Evolutionary conservation across 2,329 filamentous ascomycete genomes (phyloP).

Genomic region (Aaosphaeria pasadenensis): DNA sequence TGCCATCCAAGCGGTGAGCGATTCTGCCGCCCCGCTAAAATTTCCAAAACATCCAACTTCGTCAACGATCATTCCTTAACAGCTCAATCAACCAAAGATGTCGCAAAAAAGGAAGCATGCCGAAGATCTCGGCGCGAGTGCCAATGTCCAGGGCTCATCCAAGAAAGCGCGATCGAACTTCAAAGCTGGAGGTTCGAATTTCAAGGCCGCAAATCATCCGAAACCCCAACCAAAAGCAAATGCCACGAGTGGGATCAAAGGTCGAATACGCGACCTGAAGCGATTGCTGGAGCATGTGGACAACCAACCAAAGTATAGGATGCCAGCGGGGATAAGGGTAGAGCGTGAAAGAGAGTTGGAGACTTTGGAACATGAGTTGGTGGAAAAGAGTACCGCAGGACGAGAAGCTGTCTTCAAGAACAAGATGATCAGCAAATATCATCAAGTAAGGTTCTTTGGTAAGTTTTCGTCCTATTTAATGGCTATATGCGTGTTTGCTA

Average conservation of each 20-base stretch:
- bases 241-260: constrained; percentile 62
- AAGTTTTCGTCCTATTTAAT: constrained; percentile 21
- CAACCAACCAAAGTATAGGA: constrained; percentile 41
- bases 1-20: too few species aligned
- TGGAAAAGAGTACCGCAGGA: constrained; percentile 37
- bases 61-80: background rate
- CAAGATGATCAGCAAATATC: constrained; percentile 74
- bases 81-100: constrained; percentile 17
- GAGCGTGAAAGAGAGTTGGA: constrained; percentile 71
- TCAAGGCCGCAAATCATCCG: constrained; percentile 12
- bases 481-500: background rate
- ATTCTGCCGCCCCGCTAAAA: constrained; percentile 2
- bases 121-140: constrained; percentile 14
- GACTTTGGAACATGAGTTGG: constrained; percentile 63
- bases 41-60: constrained; percentile 3
- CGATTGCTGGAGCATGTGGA: constrained; percentile 61
- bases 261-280: constrained; percentile 67
- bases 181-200: constrained; percentile 12
- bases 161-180: constrained; percentile 24
- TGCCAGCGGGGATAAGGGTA: constrained; percentile 65
- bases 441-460: constrained; percentile 85
- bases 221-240: constrained; percentile 21
- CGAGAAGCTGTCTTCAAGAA: constrained; percentile 60
- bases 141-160: constrained; percentile 6
- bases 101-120: constrained; percentile 35